Conservation (phyloP, 1,284 basidiomycete species). For the Phellopilus nigrolimitatus region DNA sequence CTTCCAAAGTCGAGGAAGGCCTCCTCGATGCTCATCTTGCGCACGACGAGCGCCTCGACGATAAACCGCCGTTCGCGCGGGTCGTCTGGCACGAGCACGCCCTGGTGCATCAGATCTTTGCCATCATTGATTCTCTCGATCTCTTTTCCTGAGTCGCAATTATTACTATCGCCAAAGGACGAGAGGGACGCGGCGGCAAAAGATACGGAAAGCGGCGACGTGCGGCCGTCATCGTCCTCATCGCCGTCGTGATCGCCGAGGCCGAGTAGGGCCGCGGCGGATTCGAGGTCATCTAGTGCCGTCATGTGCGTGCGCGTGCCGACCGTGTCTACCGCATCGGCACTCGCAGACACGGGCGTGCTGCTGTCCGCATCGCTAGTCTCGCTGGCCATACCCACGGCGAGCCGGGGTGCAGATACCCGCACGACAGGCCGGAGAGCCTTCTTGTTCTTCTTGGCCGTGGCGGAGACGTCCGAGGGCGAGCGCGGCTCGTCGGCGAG, state of each 20-base stretch:
- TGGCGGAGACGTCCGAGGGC: not conserved
- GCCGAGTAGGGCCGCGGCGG: conserved; percentile 8
- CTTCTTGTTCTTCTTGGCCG: not conserved
- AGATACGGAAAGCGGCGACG: not conserved
- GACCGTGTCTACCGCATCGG: conserved; percentile 1
- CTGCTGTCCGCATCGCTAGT: not conserved
- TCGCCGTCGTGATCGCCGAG: not conserved
- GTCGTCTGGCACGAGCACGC: conserved; percentile 22
- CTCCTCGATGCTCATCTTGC: conserved; percentile 68
- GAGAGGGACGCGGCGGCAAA: not conserved
- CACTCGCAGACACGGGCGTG: not conserved
- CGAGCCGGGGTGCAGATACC: not conserved
- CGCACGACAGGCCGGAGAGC: not conserved
- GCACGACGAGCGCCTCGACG: conserved; percentile 73
- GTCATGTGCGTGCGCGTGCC: not conserved
- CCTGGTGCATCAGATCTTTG: conserved; percentile 8
- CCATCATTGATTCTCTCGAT: not conserved
- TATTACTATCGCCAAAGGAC: not conserved
- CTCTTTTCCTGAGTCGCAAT: not conserved
- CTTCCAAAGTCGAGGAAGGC: conserved; percentile 69
- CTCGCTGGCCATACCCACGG: not conserved
- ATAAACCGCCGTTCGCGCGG: conserved; percentile 42
- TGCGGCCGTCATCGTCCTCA: not conserved
- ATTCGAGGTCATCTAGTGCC: conserved; percentile 11
- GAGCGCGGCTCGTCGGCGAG: conserved; percentile 5